Base-by-base conservation (phyloP, 1,139 yeast genomes). In the Debaryomyces nepalensis region DNA sequence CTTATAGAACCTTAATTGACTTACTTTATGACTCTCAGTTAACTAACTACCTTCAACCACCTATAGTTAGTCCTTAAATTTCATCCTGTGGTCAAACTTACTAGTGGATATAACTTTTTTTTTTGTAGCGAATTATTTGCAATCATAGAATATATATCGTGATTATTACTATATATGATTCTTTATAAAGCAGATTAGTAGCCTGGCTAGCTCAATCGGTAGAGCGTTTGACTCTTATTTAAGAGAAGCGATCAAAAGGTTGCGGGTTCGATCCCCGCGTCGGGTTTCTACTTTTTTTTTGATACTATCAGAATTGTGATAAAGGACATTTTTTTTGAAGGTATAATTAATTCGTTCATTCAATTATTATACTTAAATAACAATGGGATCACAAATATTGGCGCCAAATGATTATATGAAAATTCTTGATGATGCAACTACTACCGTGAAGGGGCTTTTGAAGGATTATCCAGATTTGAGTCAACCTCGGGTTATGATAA, bases 401-500 rank as follows among this genome's bases (percentile, higher is more conserved):
- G 5, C 38, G 8, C 41, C 41, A 7, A 20, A 44, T n/a, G 57
- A 57, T 32, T 59, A 58, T 50, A 37, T 48, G n/a, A 36, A 44
- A 4, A 50, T 56, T 27, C 51, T 66, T 34, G 50, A 47, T 18
- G 48, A 50, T 14, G 70, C 70, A 11, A 37, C 57, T 2, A 33
- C 45, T 6, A 51, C 44, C 14, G 52, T 63, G 30, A 47, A 54
- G 24, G 22, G 42, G 20, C 41, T 39, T 12, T 49, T 60, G 40
- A 34, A 31, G 2, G 21, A 44, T 9, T 37, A 47, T 12, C 64
- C 68, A 4, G 49, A 41, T 12, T 50, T 69, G 31, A 16, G 51
- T 29, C 44, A 56, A 21, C 93, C 95, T 1, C 69, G 81, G 45
- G 84, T 81, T 1, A 78, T 91, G 54, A 85, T 93, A 51, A 86